Evolutionary conservation across 208 protist genomes (phyloP).

Genomic region (Trichomonas gallinae): DNA sequence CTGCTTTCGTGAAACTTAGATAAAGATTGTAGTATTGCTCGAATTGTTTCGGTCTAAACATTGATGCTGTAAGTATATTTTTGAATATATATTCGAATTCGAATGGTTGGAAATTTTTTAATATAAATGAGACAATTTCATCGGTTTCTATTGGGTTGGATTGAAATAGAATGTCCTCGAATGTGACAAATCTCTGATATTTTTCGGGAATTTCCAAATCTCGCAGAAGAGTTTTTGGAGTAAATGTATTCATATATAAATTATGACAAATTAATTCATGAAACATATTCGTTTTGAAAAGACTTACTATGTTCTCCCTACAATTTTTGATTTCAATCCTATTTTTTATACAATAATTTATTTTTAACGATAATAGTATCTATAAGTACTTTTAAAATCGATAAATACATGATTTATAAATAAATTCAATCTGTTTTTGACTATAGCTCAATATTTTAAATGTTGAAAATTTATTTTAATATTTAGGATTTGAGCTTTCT

Average conservation of each 20-base stretch:
- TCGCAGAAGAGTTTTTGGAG: neutral
- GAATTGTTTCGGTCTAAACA: neutral
- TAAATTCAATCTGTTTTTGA: too few relatives aligned
- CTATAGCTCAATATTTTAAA: too few relatives aligned
- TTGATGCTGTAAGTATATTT: neutral
- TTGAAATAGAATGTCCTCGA: neutral
- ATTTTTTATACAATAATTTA: too few relatives aligned
- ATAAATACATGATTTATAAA: too few relatives aligned
- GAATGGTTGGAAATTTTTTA: neutral
- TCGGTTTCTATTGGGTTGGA: neutral
- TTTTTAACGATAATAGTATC: too few relatives aligned
- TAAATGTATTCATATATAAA: neutral
- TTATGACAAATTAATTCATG: too few relatives aligned
- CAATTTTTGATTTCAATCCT: too few relatives aligned
- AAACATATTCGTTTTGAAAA: too few relatives aligned
- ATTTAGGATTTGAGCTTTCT: too few relatives aligned
- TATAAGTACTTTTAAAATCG: too few relatives aligned
- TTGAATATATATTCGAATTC: neutral
- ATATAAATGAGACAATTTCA: neutral
- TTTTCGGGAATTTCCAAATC: neutral
- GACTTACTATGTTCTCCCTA: too few relatives aligned
- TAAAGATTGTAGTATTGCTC: neutral
- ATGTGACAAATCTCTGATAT: neutral
- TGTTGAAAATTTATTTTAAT: too few relatives aligned
- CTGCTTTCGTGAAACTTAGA: neutral